Evolutionary conservation across 2,329 filamentous ascomycete genomes (phyloP).

Genomic region (Phialemoniopsis sp.): DNA sequence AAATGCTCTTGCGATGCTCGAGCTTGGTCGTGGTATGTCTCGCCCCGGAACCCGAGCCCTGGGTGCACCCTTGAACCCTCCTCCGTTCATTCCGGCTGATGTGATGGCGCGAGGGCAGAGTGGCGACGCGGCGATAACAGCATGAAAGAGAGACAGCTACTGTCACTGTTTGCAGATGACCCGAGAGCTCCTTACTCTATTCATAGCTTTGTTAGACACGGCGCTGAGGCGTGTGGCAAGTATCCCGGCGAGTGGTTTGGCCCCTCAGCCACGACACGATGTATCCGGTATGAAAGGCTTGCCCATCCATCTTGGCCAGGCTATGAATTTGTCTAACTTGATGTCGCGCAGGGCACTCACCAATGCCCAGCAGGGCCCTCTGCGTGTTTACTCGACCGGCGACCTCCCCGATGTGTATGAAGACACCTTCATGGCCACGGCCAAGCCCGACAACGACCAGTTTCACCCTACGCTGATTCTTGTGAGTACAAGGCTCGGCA

Average conservation of each 20-base stretch:
- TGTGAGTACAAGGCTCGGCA: constrained; percentile 83
- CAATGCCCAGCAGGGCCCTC: constrained; percentile 56
- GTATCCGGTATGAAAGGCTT: constrained; percentile 66
- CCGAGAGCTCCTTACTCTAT: constrained; percentile 86
- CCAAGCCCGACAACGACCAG: constrained; percentile 53
- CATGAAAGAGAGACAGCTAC: constrained; percentile 63
- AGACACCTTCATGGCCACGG: constrained; percentile 77
- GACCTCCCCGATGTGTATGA: constrained; percentile 92
- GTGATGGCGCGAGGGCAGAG: constrained; percentile 39
- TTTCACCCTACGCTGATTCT: constrained; percentile 87
- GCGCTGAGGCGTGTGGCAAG: constrained; percentile 83
- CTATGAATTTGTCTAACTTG: neutral
- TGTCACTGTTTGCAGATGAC: constrained; percentile 84
- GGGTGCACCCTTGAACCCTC: neutral
- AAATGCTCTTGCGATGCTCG: constrained; percentile 71
- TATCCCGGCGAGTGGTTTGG: constrained; percentile 98
- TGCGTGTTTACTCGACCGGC: constrained; percentile 84
- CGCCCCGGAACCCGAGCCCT: neutral
- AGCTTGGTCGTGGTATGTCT: constrained; percentile 70
- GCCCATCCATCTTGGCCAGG: neutral
- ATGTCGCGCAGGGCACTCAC: constrained; percentile 61
- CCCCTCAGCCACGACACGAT: constrained; percentile 90
- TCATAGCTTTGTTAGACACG: constrained; percentile 88
- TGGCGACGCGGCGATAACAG: constrained; percentile 66
- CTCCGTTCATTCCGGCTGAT: no score